Percentiles rank a stretch among this genome's conserved stretches.
phyloP scores from a whole-genome alignment of 768 basidiomycete genomes.

The Tylopilus cervinicoccineus region DNA sequence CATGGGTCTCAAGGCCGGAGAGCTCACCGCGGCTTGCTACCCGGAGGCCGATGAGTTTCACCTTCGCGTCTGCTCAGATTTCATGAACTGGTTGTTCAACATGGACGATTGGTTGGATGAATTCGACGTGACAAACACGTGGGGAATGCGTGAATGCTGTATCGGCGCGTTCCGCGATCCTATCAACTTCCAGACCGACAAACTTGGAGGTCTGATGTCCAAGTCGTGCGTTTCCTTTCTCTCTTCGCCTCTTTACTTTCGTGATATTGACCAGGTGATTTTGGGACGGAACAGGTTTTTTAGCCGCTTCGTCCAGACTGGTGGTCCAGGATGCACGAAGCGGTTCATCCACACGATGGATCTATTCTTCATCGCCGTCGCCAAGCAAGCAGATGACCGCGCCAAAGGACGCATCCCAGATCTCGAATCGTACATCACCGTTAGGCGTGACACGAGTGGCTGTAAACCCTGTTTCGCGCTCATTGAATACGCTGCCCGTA shows the following conservation, averaged over 20 bases:
- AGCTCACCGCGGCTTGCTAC: constrained; percentile 65
- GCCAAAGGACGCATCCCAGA: constrained; percentile 35
- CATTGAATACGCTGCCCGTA: constrained; percentile 50
- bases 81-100: constrained; percentile 48
- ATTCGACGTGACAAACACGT: constrained; percentile 28
- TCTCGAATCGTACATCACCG: constrained; percentile 49
- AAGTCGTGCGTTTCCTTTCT: constrained; percentile 29
- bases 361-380: constrained; percentile 40
- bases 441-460: constrained; percentile 53
- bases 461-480: constrained; percentile 48
- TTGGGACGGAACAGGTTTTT: constrained; percentile 32
- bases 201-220: constrained; percentile 28
- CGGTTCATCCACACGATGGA: constrained; percentile 41
- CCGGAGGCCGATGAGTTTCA: constrained; percentile 50
- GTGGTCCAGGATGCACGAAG: constrained; percentile 37
- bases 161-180: constrained; percentile 30
- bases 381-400: constrained; percentile 42
- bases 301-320: constrained; percentile 33
- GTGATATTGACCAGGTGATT: neutral
- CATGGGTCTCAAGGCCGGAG: constrained; percentile 58
- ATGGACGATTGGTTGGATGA: constrained; percentile 43
- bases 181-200: constrained; percentile 23
- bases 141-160: constrained; percentile 29
- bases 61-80: constrained; percentile 64
- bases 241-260: neutral